phyloP scores from a whole-genome alignment of 495 filamentous ascomycete genomes.

The Glarea lozoyensis region DNA sequence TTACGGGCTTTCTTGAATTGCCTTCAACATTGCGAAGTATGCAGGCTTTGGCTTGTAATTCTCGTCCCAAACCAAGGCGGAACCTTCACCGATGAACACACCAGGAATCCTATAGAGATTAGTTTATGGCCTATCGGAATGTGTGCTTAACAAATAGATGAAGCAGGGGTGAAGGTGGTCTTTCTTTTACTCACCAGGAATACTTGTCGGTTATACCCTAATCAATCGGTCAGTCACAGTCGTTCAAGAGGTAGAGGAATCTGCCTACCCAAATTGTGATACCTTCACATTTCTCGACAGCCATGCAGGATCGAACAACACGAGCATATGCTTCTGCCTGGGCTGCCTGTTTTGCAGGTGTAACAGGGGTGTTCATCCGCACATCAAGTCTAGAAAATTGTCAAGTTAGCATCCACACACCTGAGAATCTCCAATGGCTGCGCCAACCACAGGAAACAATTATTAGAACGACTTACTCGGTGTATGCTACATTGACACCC shows the following conservation, averaged over 20 bases:
- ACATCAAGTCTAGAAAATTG: no score
- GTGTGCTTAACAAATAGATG: no score
- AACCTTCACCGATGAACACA: conserved; percentile 43
- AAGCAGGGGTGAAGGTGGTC: no score
- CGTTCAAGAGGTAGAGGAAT: not conserved
- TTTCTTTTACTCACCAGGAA: no score
- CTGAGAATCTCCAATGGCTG: no score
- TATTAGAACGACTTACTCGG: conserved; percentile 51
- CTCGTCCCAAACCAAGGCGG: conserved; percentile 43
- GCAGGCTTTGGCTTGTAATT: conserved; percentile 48
- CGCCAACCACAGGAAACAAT: not conserved
- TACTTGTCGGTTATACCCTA: not conserved
- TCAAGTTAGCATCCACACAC: no score
- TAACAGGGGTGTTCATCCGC: not conserved
- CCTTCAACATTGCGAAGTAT: conserved; percentile 29
- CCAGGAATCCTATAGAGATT: no score
- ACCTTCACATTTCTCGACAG: conserved; percentile 46
- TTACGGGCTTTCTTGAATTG: no score
- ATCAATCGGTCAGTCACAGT: conserved; percentile 23
- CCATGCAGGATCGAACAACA: conserved; percentile 38
- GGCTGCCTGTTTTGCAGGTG: not conserved
- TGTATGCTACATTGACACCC: conserved; percentile 49
- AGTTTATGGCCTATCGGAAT: no score
- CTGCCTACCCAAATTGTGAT: conserved; percentile 53
- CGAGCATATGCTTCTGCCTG: not conserved